Conservation (phyloP, 495 filamentous ascomycete species). For the Neurospora sp. region DNA sequence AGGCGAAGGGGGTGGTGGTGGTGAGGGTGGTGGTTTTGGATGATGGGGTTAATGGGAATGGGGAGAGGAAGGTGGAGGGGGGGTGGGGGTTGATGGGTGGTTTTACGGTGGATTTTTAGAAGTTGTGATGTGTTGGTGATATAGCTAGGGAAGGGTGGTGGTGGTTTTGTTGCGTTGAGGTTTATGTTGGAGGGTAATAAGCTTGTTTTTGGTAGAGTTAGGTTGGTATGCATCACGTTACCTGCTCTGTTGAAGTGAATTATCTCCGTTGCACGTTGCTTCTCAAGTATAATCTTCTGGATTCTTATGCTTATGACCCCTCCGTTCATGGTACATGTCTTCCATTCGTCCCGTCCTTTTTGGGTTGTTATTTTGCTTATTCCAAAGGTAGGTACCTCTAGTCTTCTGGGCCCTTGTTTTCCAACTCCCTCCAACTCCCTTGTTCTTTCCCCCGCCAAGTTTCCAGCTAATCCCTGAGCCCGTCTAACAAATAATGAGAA, state of each 20-base stretch:
- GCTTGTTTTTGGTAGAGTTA: not conserved
- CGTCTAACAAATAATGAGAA: not conserved
- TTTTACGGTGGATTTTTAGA: constrained; percentile 1
- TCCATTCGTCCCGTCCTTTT: no score
- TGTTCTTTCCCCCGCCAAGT: not conserved
- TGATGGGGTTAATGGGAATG: constrained; percentile 2
- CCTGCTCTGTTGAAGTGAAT: not conserved
- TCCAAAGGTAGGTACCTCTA: no score
- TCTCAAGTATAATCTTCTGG: not conserved
- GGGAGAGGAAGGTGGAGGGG: constrained; percentile 1
- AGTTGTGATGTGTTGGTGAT: not conserved
- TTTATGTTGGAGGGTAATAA: no score
- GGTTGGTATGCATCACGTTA: not conserved
- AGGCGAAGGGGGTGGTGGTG: constrained; percentile 33
- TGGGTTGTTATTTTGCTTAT: no score
- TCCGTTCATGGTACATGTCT: no score
- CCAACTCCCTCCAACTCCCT: no score
- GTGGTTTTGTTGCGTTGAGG: not conserved
- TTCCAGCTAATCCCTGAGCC: not conserved
- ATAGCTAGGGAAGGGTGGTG: not conserved
- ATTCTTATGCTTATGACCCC: no score
- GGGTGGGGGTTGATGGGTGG: constrained; percentile 8
- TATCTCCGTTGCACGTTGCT: not conserved
- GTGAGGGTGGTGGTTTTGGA: constrained; percentile 47
- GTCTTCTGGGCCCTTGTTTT: no score